phyloP scores from a whole-genome alignment of 805 yeast genomes.

The Saccharomycopsis fermentans region DNA sequence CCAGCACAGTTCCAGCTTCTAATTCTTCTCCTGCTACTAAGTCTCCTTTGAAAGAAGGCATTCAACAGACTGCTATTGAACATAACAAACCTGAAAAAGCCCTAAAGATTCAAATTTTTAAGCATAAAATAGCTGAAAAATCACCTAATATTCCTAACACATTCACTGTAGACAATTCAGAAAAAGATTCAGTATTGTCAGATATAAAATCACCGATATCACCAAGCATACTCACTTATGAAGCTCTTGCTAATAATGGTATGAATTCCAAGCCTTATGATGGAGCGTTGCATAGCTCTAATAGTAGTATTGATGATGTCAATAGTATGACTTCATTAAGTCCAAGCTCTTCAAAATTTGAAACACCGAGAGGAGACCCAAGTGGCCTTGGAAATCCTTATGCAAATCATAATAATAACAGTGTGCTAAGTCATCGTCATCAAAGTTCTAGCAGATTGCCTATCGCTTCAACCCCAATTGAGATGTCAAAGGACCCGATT shows the following conservation, averaged over 20 bases:
- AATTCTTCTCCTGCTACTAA: not conserved
- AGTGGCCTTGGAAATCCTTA: not conserved
- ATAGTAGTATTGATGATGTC: not conserved
- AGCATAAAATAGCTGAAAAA: not conserved
- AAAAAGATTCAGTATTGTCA: not conserved
- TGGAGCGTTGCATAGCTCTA: not conserved
- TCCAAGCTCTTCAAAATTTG: not conserved
- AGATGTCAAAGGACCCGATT: conserved; percentile 17
- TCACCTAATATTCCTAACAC: not conserved
- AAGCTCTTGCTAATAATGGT: not conserved
- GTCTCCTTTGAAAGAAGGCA: not conserved
- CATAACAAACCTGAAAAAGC: not conserved
- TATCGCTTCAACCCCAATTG: conserved; percentile 16
- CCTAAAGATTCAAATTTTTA: not conserved
- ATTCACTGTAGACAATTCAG: not conserved
- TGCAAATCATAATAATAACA: not conserved
- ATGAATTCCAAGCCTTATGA: not conserved
- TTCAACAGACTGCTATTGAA: not conserved
- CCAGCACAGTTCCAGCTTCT: not conserved
- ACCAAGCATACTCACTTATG: not conserved
- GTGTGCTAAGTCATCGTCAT: not conserved
- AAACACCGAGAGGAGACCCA: not conserved
- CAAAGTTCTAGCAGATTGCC: not conserved
- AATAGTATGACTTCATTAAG: not conserved
- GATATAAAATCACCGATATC: not conserved